These are phyloP conservation scores for Haplosporangium sp. DNA, from an alignment of 371 early-diverging fungal genomes.

Conservation along the genomic window DNA sequence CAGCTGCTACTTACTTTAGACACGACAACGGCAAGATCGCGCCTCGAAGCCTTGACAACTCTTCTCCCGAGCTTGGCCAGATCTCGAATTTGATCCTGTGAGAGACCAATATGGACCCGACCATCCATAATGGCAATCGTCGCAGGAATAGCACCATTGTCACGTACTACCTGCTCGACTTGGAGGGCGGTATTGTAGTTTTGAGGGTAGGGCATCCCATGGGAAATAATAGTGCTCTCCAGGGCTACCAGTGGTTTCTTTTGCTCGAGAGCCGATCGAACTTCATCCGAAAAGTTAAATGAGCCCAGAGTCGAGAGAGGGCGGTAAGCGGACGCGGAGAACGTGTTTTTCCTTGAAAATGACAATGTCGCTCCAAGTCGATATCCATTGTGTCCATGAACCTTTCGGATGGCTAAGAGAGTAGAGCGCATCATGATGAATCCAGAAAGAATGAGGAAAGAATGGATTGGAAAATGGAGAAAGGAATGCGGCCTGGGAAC, in stretches of 20 bases:
- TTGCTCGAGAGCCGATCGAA: constrained; percentile 68
- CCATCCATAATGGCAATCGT: constrained; percentile 93
- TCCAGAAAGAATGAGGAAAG: neutral
- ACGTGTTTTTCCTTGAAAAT: neutral
- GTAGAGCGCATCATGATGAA: neutral
- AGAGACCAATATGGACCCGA: constrained; percentile 72
- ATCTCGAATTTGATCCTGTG: constrained; percentile 63
- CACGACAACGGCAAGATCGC: constrained; percentile 84
- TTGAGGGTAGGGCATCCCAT: constrained; percentile 96
- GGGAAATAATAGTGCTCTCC: constrained; percentile 94
- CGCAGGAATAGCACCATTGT: constrained; percentile 85
- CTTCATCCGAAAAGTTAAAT: constrained; percentile 49
- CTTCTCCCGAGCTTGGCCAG: constrained; percentile 71
- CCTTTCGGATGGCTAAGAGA: constrained; percentile 6
- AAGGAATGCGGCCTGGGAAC: neutral
- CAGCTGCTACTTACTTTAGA: constrained; percentile 59
- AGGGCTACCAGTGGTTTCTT: constrained; percentile 89
- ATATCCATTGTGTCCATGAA: neutral
- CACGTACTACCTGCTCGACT: constrained; percentile 81
- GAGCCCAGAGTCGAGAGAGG: constrained; percentile 16
- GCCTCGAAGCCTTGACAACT: constrained; percentile 84
- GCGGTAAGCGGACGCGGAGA: constrained; percentile 1
- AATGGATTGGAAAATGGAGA: neutral
- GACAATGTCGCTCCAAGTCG: neutral
- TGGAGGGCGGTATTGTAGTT: constrained; percentile 86